A percentile compares a stretch with the other conserved stretches of the same genome.
Evolutionary conservation across 225 moss, liverwort and hornwort species (phyloP).

Genomic region (Asterella californica): DNA sequence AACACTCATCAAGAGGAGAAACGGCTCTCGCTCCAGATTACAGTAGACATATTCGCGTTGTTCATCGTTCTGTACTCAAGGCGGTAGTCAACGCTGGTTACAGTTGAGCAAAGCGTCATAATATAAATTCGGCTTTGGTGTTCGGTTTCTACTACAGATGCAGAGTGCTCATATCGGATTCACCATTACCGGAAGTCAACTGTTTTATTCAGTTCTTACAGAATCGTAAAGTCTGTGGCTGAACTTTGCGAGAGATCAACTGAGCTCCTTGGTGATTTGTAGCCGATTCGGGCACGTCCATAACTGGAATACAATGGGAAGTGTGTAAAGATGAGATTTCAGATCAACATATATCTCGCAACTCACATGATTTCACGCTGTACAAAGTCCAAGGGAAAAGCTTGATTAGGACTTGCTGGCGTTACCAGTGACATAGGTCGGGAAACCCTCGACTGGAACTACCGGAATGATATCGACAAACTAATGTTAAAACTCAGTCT

Average conservation of each 20-base stretch:
- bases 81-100: no score
- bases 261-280: slow-evolving; percentile 12
- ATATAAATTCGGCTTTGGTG: no score
- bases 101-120: no score
- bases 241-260: background rate
- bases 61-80: no score
- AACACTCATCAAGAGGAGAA: no score
- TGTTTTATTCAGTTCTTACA: no score
- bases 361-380: slow-evolving; percentile 9
- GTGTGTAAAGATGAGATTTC: background rate
- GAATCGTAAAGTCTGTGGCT: background rate
- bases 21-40: no score
- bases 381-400: slow-evolving; percentile 13
- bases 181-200: no score
- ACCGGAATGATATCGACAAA: slow-evolving; percentile 1
- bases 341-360: background rate
- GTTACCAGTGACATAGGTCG: background rate
- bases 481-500: background rate
- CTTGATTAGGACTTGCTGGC: background rate
- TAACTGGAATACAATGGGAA: slow-evolving; percentile 9
- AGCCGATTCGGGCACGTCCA: background rate
- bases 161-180: no score
- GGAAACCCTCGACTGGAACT: background rate
- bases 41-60: no score
- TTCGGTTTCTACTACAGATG: no score